These are phyloP conservation scores for Cokeromyces recurvatus DNA, from an alignment of 371 early-diverging fungal species.

Conservation along the genomic window DNA sequence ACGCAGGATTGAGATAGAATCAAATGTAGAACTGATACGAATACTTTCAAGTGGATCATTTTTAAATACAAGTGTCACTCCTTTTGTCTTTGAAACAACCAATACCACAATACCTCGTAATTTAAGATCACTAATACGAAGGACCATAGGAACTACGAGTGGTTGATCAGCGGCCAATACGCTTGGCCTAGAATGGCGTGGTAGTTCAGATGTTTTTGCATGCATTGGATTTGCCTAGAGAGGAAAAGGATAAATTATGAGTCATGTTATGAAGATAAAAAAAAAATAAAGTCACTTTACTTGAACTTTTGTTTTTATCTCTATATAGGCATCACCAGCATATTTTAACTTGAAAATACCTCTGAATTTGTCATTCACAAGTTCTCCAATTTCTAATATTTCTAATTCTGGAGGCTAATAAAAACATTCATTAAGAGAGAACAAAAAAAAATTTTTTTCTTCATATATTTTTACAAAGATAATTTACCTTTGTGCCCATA, in stretches of 20 bases:
- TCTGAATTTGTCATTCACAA: slow-evolving; percentile 86
- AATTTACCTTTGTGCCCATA: slow-evolving; percentile 84
- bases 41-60: slow-evolving; percentile 95
- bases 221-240: slow-evolving; percentile 83
- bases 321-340: slow-evolving; percentile 89
- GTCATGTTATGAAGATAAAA: neutral
- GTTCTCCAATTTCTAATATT: slow-evolving; percentile 96
- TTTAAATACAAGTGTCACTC: slow-evolving; percentile 94
- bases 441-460: neutral
- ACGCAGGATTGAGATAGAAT: slow-evolving; percentile 79
- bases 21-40: slow-evolving; percentile 92
- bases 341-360: slow-evolving; percentile 95
- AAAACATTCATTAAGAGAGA: neutral
- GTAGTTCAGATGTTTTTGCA: slow-evolving; percentile 51
- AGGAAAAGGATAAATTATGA: too few species aligned
- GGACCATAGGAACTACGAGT: slow-evolving; percentile 92
- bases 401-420: slow-evolving; percentile 91
- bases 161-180: slow-evolving; percentile 89
- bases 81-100: slow-evolving; percentile 86
- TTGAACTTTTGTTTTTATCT: slow-evolving; percentile 93
- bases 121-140: slow-evolving; percentile 84
- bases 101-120: slow-evolving; percentile 92
- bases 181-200: slow-evolving; percentile 61
- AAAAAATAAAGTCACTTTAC: slow-evolving; percentile 27
- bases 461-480: neutral